Evolutionary conservation across 208 protist genomes (phyloP).

Genomic region (Wallacemonas sp.): DNA sequence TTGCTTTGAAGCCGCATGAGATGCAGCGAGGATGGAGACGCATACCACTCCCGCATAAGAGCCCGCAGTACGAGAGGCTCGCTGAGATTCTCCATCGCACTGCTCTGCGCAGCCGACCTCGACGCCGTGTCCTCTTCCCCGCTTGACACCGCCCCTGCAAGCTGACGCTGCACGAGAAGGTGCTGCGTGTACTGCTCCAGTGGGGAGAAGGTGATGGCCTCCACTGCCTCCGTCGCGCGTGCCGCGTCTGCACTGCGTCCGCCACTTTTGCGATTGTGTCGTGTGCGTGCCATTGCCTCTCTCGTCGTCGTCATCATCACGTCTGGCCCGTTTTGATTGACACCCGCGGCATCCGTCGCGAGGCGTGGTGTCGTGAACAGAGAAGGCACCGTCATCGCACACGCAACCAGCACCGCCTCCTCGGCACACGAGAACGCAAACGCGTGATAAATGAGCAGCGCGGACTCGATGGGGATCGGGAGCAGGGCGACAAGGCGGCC

Average conservation of each 20-base stretch:
- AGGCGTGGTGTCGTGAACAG: constrained; percentile 47
- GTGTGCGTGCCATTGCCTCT: not conserved
- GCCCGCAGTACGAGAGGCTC: constrained; percentile 68
- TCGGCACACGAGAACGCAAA: constrained; percentile 71
- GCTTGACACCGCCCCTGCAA: constrained; percentile 23
- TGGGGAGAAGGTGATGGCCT: constrained; percentile 28
- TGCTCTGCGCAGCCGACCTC: not conserved
- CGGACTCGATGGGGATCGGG: constrained; percentile 59
- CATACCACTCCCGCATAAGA: constrained; percentile 67
- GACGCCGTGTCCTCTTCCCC: not conserved
- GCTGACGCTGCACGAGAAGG: constrained; percentile 31
- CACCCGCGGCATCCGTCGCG: not conserved
- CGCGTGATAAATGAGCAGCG: constrained; percentile 61
- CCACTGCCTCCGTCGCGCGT: too few relatives aligned
- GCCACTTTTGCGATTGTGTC: not conserved
- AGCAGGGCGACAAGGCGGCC: constrained; percentile 59
- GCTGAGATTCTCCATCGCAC: constrained; percentile 40
- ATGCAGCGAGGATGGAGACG: constrained; percentile 28
- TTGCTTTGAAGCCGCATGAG: constrained; percentile 18
- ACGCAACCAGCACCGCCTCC: constrained; percentile 72
- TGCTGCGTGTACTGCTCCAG: constrained; percentile 32
- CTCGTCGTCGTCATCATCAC: not conserved
- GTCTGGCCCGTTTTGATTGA: not conserved
- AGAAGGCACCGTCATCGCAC: constrained; percentile 69
- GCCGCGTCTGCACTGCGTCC: too few relatives aligned